Base-by-base conservation (phyloP, 225 moss, liverwort and hornwort genomes). In the Takakia lepidozioides region DNA sequence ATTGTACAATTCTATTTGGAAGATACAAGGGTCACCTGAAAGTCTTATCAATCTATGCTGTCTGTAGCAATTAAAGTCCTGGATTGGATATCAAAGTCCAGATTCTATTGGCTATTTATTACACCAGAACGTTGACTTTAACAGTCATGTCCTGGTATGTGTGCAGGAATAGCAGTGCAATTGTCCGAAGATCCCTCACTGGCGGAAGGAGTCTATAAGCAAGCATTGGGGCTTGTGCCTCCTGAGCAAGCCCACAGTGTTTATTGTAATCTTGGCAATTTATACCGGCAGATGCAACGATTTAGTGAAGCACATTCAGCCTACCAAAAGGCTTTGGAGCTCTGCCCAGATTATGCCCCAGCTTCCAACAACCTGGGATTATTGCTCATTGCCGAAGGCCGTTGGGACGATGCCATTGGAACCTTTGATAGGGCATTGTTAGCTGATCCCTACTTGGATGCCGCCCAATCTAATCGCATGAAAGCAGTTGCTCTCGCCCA, bases 271-370 rank as follows among this genome's bases (percentile, higher is more conserved):
- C 58, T 81, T 57, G 81, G 81, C 27, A 81, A 75, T 52, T 58
- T 81, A 0, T 81, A 75, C 62, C 29, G 81, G 46, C 81, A 81
- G 42, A 71, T 75, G 51, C 72, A 42, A 65, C 71, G 72, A 49
- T 69, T 62, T 35, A 45, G 8, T n/a, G 72, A 81, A 49, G 75
- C 81, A 17, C 81, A 81, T 43, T 57, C 61, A 17, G 61, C 55
- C 3, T 81, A 64, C 58, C 54, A 58, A 49, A 65, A 59, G 36
- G 75, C 75, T 26, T 51, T 81, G 57, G 75, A 75, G 10, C 68
- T 81, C 16, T 81, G 71, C 48, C 81, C 81, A 11, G 81, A 75
- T 19, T 81, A 81, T 34, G 81, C 81, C 36, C 81, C 75, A 47
- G 75, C 81, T 2, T 75, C 68, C 46, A 81, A 76, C 61, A 75